Evolutionary conservation across 129 eudicot genomes (phyloP).

Genomic region (Oenanthe sinensis): DNA sequence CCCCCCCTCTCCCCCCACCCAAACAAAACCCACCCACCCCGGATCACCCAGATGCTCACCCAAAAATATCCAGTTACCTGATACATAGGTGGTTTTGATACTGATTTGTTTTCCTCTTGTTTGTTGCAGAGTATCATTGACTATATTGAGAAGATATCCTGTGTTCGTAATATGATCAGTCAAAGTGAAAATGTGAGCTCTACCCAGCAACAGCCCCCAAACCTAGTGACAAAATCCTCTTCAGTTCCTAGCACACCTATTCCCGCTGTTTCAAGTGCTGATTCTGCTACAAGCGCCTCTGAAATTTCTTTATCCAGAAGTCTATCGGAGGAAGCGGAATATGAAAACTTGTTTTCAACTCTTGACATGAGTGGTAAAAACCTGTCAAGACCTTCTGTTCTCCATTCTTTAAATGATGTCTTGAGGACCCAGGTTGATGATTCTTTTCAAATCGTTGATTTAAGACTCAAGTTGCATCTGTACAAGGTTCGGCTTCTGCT

Average conservation of each 20-base stretch:
- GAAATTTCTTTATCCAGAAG: conserved; percentile 72
- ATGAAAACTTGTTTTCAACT: conserved; percentile 59
- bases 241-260: conserved; percentile 48
- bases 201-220: conserved; percentile 43
- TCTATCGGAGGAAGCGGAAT: conserved; percentile 72
- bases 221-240: conserved; percentile 44
- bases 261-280: conserved; percentile 43
- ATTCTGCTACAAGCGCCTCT: conserved; percentile 39
- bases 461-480: conserved; percentile 71
- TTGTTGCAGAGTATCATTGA: conserved; percentile 66
- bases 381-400: conserved; percentile 40
- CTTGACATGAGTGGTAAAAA: conserved; percentile 54
- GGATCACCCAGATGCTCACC: not conserved
- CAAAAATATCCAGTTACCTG: not conserved
- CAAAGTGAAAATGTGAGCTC: conserved; percentile 59
- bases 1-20: too few relatives aligned
- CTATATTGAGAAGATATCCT: conserved; percentile 71
- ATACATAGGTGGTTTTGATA: not conserved
- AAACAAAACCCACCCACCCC: too few relatives aligned
- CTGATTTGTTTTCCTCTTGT: not conserved
- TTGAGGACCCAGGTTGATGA: conserved; percentile 46
- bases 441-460: conserved; percentile 42
- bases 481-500: conserved; percentile 69
- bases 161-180: conserved; percentile 36
- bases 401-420: conserved; percentile 34